Evolutionary conservation across 1,284 basidiomycete species (phyloP).

Genomic region (Cryptococcus maquisensis): DNA sequence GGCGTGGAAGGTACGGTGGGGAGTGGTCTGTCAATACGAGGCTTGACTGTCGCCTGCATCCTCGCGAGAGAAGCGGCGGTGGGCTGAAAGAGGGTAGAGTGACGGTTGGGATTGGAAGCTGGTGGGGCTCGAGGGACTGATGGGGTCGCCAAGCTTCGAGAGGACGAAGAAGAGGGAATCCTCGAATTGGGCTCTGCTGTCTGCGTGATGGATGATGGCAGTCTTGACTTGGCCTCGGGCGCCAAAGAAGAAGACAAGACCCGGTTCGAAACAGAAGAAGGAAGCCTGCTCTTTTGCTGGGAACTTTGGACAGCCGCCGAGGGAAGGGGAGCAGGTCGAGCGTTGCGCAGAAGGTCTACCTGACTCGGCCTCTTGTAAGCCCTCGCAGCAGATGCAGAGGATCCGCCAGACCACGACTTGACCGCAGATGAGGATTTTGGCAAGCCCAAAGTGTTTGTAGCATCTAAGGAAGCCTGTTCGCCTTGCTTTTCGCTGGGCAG

Average conservation of each 20-base stretch:
- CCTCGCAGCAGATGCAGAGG: background rate
- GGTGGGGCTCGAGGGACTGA: background rate
- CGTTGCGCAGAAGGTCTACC: conserved; percentile 28
- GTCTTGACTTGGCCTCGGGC: background rate
- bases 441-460: conserved; percentile 21
- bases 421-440: conserved; percentile 18
- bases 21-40: conserved; percentile 15
- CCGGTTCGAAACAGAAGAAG: background rate
- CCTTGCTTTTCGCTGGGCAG: background rate
- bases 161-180: background rate
- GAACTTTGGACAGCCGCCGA: conserved; percentile 4
- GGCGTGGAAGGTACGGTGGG: conserved; percentile 12
- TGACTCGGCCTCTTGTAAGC: conserved; percentile 24
- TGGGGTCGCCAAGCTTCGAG: background rate
- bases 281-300: background rate
- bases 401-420: background rate
- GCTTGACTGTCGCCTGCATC: conserved; percentile 44
- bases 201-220: background rate
- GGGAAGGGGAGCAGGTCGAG: conserved; percentile 30
- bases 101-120: conserved; percentile 7
- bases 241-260: background rate
- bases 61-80: conserved; percentile 40
- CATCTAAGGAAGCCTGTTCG: conserved; percentile 4
- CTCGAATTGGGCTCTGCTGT: background rate
- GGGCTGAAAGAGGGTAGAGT: conserved; percentile 34